Conservation (phyloP, 2,329 filamentous ascomycete species). For the Stagonosporopsis vannaccii region DNA sequence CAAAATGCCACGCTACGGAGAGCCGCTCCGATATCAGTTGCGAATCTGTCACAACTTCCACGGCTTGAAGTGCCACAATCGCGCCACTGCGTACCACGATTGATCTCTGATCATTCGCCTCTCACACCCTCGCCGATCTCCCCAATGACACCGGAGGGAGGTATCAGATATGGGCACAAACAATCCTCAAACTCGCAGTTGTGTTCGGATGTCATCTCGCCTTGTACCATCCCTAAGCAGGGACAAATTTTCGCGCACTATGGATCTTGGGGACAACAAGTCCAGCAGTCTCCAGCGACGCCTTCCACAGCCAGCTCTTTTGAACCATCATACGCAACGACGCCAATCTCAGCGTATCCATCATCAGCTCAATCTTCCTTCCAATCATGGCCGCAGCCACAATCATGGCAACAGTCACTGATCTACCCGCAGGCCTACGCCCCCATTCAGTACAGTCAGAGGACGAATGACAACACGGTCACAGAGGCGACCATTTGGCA, state of each 20-base stretch:
- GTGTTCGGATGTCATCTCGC: neutral
- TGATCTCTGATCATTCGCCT: constrained; percentile 1
- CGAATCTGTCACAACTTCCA: constrained; percentile 1
- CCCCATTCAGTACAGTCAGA: neutral
- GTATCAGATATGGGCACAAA: neutral
- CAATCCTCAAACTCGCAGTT: neutral
- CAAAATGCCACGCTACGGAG: neutral
- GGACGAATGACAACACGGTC: too few relatives aligned
- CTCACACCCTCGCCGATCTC: constrained; percentile 8
- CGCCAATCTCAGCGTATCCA: constrained; percentile 1
- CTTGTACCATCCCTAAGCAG: neutral
- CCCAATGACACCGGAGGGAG: constrained; percentile 4
- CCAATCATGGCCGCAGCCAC: neutral
- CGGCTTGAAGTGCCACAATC: constrained; percentile 8
- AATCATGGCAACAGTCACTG: neutral
- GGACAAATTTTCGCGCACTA: neutral
- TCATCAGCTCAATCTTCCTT: neutral
- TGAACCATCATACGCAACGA: neutral
- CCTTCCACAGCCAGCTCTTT: neutral
- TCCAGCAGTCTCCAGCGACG: neutral
- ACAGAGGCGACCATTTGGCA: neutral
- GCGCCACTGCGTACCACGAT: neutral
- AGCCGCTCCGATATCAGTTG: neutral
- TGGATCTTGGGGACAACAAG: neutral
- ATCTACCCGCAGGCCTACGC: neutral